A percentile compares a stretch with the other conserved stretches of the same genome.
These are phyloP conservation scores for Grammothele lineata DNA, from an alignment of 768 basidiomycete genomes.

Conservation along the genomic window DNA sequence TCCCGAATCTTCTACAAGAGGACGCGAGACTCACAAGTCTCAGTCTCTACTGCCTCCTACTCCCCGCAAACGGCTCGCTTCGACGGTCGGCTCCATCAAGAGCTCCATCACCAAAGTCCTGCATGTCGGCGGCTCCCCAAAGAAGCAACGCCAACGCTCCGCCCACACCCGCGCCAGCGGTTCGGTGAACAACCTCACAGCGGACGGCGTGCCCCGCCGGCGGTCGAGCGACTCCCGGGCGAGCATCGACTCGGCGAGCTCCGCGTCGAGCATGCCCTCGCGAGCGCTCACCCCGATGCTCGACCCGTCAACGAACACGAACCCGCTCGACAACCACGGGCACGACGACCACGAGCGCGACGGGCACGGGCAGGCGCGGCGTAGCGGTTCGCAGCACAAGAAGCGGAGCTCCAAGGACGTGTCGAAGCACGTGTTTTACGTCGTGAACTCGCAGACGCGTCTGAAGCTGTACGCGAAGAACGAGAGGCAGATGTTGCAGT, in stretches of 20 bases:
- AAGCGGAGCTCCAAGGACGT: constrained; percentile 54
- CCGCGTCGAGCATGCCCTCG: constrained; percentile 26
- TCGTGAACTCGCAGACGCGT: constrained; percentile 86
- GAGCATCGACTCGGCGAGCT: constrained; percentile 26
- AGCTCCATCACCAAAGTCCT: constrained; percentile 43
- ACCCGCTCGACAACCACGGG: constrained; percentile 43
- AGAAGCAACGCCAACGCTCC: neutral
- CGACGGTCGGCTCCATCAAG: constrained; percentile 46
- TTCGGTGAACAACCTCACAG: constrained; percentile 3
- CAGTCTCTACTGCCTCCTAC: too few relatives aligned
- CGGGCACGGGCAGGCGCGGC: constrained; percentile 21
- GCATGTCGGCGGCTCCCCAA: constrained; percentile 21
- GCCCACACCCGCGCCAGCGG: neutral
- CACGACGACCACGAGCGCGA: constrained; percentile 11
- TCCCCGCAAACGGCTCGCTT: constrained; percentile 26
- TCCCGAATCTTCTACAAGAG: constrained; percentile 1
- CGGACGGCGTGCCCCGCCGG: neutral
- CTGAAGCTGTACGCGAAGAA: constrained; percentile 85
- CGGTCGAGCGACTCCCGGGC: neutral
- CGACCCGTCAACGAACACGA: constrained; percentile 75
- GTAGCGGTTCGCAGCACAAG: constrained; percentile 45
- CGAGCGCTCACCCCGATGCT: constrained; percentile 54
- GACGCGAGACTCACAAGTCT: constrained; percentile 5
- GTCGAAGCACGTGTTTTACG: constrained; percentile 91
- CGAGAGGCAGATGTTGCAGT: constrained; percentile 97